phyloP scores from a whole-genome alignment of 352 stramenopile species.

The Thalassiosira mediterranea region DNA sequence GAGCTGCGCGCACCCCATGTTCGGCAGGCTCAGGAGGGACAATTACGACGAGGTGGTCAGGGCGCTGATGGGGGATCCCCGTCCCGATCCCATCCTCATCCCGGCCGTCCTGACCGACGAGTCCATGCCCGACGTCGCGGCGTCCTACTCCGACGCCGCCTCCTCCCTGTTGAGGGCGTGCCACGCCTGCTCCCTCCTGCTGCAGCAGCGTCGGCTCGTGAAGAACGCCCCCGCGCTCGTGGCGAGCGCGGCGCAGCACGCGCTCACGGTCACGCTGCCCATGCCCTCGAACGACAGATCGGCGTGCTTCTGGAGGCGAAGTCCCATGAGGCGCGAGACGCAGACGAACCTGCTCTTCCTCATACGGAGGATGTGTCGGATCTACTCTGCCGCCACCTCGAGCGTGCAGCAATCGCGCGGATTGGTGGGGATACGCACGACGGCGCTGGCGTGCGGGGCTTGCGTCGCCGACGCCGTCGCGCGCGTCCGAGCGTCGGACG shows the following conservation, averaged over 20 bases:
- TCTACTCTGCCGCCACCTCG: conserved; percentile 86
- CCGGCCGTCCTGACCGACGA: conserved; percentile 88
- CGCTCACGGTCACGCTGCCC: conserved; percentile 87
- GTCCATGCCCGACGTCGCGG: conserved; percentile 83
- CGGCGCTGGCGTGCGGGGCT: conserved; percentile 87
- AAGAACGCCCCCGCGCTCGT: conserved; percentile 90
- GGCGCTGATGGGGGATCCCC: conserved; percentile 78
- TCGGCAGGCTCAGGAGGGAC: conserved; percentile 87
- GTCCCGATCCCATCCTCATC: conserved; percentile 87
- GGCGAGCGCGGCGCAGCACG: conserved; percentile 87
- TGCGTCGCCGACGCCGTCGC: conserved; percentile 89
- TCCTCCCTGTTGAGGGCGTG: conserved; percentile 85
- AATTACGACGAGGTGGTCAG: conserved; percentile 86
- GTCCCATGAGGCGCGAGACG: conserved; percentile 88
- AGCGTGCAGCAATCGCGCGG: conserved; percentile 88
- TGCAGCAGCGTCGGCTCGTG: conserved; percentile 88
- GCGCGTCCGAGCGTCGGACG: conserved; percentile 86
- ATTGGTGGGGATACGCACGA: conserved; percentile 88
- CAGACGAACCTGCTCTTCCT: conserved; percentile 89
- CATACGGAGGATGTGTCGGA: conserved; percentile 85
- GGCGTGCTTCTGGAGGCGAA: conserved; percentile 88
- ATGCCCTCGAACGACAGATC: conserved; percentile 84
- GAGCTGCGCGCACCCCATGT: conserved; percentile 78
- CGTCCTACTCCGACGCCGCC: conserved; percentile 85
- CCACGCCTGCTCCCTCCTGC: conserved; percentile 88